Base-by-base conservation (phyloP, 139 green algal genomes). In the Chlorella ohadii region DNA sequence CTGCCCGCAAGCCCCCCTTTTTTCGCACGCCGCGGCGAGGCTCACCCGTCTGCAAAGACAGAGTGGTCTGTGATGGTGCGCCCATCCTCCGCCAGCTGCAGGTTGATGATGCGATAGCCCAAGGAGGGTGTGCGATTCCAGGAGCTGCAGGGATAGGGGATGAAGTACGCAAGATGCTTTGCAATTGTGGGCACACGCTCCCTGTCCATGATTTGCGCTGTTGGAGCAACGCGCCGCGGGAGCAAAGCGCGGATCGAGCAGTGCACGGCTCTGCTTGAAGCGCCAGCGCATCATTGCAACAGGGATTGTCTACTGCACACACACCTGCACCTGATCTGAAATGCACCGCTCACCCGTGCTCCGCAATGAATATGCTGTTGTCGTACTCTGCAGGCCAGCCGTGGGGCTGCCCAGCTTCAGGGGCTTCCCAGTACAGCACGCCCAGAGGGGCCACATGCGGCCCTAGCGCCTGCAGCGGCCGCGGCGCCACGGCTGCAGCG, bases 401-500 rank as follows among this genome's bases (percentile, higher is more conserved):
- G 39, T 38, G 70, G 51, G 51, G 12, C 39, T 27, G 13, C 19
- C 41, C 27, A 22, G 39, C 27, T 11, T 15, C 13, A 11, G 31
- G 65, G 13, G 39, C 33, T 39, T 23, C 39, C 70, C 70, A 77
- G 70, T 77, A 59, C 17, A 77, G 70, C 25, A 59, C 27, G 27
- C 70, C 70, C 39, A 77, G 39, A 4, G 70, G 70, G 0, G 70
- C 28, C 11, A 77, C 44, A 27, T 77, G 70, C 19, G 70, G 70
- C 1, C 70, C 70, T 11, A 77, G 39, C 39, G 39, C 70, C 70
- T 77, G 70, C 70, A 77, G 41, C 39, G 70, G 70, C 41, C 25
- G 39, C 39, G 39, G 9, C 27, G 70, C 70, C 3, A 77, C 44
- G 27, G 33, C 70, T 77, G 70, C 70, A 38, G 12, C 17, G 23